Conservation (phyloP, 2,329 filamentous ascomycete genomes). For the Keithomyces neogunnii region DNA sequence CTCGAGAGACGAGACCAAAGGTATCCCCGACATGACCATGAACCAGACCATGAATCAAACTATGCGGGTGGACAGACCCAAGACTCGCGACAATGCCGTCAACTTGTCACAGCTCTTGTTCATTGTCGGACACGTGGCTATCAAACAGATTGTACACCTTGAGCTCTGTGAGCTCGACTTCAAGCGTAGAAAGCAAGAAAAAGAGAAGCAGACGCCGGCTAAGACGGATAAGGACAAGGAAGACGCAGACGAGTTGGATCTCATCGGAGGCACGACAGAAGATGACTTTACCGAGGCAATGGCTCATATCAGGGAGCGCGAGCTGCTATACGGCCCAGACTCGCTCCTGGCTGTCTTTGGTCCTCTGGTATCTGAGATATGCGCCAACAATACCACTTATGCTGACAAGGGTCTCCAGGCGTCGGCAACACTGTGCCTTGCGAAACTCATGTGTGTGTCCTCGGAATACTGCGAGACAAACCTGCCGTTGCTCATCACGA, state of each 20-base stretch:
- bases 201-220: constrained; percentile 55
- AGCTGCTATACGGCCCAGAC: constrained; percentile 71
- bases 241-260: constrained; percentile 82
- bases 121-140: constrained; percentile 90
- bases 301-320: constrained; percentile 72
- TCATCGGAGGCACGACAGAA: constrained; percentile 93
- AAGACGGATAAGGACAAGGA: constrained; percentile 42
- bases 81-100: constrained; percentile 58
- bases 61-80: constrained; percentile 24
- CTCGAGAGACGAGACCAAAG: constrained; percentile 31
- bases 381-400: constrained; percentile 88
- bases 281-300: constrained; percentile 88
- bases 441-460: constrained; percentile 98
- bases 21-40: constrained; percentile 19
- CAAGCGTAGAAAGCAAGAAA: constrained; percentile 88
- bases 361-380: constrained; percentile 85
- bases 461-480: constrained; percentile 94
- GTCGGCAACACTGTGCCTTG: constrained; percentile 86
- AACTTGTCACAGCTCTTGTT: constrained; percentile 86
- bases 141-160: constrained; percentile 97
- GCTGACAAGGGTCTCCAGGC: constrained; percentile 84
- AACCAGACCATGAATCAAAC: constrained; percentile 17
- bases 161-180: constrained; percentile 98
- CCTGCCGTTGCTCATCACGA: constrained; percentile 88
- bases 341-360: constrained; percentile 88